These are phyloP conservation scores for Yamadazyma membranifaciens DNA, from an alignment of 1,139 yeast genomes.

Conservation along the genomic window DNA sequence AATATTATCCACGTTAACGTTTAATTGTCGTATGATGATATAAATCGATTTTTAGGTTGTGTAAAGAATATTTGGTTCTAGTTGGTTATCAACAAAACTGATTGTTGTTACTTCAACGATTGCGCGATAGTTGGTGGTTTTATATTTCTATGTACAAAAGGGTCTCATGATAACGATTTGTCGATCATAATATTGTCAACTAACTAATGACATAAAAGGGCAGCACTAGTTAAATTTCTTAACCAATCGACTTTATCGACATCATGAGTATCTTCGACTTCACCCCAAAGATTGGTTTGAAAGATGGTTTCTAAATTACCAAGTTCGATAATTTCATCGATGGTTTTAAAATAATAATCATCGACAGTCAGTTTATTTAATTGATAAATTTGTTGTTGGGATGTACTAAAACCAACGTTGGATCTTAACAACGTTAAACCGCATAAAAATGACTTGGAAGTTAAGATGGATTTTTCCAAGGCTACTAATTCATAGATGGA, in stretches of 20 bases:
- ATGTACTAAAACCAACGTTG: slow-evolving; percentile 25
- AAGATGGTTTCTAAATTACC: slow-evolving; percentile 79
- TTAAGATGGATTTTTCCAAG: slow-evolving; percentile 80
- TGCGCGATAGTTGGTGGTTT: neutral
- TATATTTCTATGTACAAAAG: slow-evolving; percentile 2
- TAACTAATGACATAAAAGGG: slow-evolving; percentile 46
- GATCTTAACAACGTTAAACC: slow-evolving; percentile 54
- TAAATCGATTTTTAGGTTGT: too few species aligned
- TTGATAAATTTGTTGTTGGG: slow-evolving; percentile 30
- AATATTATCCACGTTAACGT: too few species aligned
- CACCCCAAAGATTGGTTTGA: slow-evolving; percentile 95
- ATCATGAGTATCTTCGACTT: slow-evolving; percentile 97
- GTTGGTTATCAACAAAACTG: too few species aligned
- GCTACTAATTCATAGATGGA: slow-evolving; percentile 80
- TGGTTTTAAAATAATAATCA: slow-evolving; percentile 35
- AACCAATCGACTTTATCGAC: slow-evolving; percentile 88
- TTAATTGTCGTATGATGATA: too few species aligned
- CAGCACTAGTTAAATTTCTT: slow-evolving; percentile 79
- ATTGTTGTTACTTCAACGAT: neutral
- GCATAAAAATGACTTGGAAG: slow-evolving; percentile 82
- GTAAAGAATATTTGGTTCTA: too few species aligned
- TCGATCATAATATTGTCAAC: too few species aligned
- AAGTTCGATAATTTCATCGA: slow-evolving; percentile 74
- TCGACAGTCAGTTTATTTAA: slow-evolving; percentile 24
- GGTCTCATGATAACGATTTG: neutral